Evolutionary conservation across 2,329 filamentous ascomycete species (phyloP).

Genomic region (Neoscytalidium dimidiatum): DNA sequence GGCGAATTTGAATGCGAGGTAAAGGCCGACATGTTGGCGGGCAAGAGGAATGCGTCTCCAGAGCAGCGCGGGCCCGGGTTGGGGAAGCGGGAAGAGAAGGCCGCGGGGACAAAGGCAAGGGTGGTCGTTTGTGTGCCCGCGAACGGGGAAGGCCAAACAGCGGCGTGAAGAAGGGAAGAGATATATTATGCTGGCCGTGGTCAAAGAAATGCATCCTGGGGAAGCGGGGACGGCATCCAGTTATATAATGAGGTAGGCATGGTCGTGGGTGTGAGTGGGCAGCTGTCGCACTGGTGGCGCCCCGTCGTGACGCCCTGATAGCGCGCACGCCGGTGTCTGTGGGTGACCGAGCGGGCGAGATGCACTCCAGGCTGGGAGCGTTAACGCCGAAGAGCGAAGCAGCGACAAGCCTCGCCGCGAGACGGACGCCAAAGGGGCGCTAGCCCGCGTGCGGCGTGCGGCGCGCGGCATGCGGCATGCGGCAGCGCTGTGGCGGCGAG

Average conservation of each 20-base stretch:
- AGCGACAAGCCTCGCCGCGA: constrained; percentile 6
- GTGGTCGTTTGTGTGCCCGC: background rate
- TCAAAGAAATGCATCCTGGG: background rate
- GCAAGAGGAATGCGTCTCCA: background rate
- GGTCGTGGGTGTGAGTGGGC: background rate
- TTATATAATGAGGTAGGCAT: background rate
- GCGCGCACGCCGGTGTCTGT: background rate
- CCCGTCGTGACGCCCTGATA: background rate
- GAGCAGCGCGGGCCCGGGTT: background rate
- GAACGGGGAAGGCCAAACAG: background rate
- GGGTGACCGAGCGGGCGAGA: background rate
- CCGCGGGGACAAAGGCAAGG: constrained; percentile 16
- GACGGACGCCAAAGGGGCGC: background rate
- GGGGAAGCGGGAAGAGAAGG: background rate
- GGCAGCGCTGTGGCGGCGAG: background rate
- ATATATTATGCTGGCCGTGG: background rate
- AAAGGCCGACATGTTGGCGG: constrained; percentile 1
- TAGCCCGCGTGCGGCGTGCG: background rate
- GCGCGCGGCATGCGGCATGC: background rate
- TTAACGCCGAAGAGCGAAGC: background rate
- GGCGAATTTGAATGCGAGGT: background rate
- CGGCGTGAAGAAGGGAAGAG: background rate
- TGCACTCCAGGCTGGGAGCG: background rate
- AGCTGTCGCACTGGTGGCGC: background rate
- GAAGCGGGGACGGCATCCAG: background rate